Evolutionary conservation across 805 yeast species (phyloP).

Genomic region (Yarrowia sp.): DNA sequence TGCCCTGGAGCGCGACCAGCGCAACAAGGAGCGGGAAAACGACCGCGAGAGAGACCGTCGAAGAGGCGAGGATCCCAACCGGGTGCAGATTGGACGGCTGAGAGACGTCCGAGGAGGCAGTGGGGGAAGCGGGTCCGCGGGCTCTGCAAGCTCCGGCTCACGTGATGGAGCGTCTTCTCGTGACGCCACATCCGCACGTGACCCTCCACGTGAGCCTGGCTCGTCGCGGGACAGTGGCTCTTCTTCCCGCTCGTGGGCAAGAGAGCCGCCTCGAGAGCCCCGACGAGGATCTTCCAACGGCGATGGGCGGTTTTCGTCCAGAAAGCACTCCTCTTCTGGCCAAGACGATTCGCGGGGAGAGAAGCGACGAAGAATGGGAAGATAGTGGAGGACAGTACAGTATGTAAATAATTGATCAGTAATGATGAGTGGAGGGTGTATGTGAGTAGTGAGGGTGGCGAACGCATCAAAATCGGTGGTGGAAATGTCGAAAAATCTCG

Average conservation of each 20-base stretch:
- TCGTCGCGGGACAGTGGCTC: constrained; percentile 3
- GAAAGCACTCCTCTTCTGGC: constrained; percentile 12
- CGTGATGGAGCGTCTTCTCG: background rate
- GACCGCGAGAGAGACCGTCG: constrained; percentile 25
- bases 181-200: background rate
- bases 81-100: constrained; percentile 6
- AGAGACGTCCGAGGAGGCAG: background rate
- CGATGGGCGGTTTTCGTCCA: constrained; percentile 11
- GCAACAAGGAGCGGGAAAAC: constrained; percentile 29
- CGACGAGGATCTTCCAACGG: constrained; percentile 9
- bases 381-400: background rate
- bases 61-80: constrained; percentile 18
- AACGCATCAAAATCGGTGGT: too few relatives aligned
- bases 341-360: constrained; percentile 22
- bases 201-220: background rate
- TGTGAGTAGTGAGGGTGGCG: too few relatives aligned
- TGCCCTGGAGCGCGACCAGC: constrained; percentile 31
- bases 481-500: too few relatives aligned
- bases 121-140: background rate
- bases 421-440: too few relatives aligned
- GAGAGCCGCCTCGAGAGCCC: constrained; percentile 31
- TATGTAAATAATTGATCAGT: too few relatives aligned
- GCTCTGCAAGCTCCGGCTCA: background rate
- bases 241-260: background rate
- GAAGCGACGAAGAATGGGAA: constrained; percentile 24